Evolutionary conservation across 139 green algal genomes (phyloP).

Genomic region (Penium margaritaceum): DNA sequence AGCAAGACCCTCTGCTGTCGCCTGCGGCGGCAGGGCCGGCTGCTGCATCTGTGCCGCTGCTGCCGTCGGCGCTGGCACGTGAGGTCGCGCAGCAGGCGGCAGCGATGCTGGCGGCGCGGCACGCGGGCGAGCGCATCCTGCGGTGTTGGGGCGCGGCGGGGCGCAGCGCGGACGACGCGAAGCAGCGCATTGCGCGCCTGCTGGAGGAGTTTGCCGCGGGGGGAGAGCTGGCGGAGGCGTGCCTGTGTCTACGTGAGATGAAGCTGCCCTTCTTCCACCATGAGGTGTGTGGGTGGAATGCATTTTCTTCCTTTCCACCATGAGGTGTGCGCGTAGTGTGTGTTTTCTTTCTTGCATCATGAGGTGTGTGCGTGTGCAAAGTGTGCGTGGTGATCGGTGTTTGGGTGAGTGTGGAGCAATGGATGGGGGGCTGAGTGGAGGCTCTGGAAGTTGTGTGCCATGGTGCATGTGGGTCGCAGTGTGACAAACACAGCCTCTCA

Average conservation of each 20-base stretch:
- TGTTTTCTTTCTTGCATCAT: no score
- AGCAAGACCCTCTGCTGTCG: no score
- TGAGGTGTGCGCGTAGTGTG: no score
- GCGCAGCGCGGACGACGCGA: slow-evolving; percentile 52
- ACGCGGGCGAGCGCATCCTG: slow-evolving; percentile 69
- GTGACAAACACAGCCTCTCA: no score
- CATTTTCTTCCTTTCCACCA: no score
- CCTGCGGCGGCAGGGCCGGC: no score
- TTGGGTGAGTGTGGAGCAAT: neutral
- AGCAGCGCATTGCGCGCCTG: slow-evolving; percentile 52
- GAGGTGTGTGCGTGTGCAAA: neutral
- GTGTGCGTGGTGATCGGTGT: neutral
- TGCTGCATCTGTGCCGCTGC: neutral
- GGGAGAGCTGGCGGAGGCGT: slow-evolving; percentile 50
- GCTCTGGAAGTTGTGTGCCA: neutral
- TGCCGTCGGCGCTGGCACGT: neutral
- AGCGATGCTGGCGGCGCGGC: slow-evolving; percentile 54
- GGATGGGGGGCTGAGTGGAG: neutral
- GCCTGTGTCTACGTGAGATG: slow-evolving; percentile 46
- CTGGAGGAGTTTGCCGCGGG: slow-evolving; percentile 80
- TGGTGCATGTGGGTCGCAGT: no score
- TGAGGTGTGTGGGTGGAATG: slow-evolving; percentile 30
- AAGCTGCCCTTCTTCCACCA: slow-evolving; percentile 51
- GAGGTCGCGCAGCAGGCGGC: slow-evolving; percentile 45
- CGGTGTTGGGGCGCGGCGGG: slow-evolving; percentile 64